A percentile compares a stretch with the other conserved stretches of the same genome.
phyloP scores from a whole-genome alignment of 208 protist species.

The Plasmodiophora brassicae region DNA sequence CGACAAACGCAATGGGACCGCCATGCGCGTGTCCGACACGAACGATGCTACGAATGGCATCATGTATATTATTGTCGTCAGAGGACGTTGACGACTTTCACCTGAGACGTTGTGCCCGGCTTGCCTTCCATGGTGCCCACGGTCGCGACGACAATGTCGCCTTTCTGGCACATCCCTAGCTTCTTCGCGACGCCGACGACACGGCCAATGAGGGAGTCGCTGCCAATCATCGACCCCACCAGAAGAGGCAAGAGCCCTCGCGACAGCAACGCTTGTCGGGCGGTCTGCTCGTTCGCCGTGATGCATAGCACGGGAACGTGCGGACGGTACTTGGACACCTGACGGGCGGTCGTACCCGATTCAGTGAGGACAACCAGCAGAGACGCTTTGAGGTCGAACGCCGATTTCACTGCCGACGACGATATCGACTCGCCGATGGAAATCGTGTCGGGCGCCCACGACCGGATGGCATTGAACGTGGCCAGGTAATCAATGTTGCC shows the following conservation, averaged over 20 bases:
- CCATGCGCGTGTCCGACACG: no score
- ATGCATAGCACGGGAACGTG: conserved; percentile 83
- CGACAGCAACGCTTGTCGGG: conserved; percentile 69
- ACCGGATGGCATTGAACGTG: background rate
- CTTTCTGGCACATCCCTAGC: background rate
- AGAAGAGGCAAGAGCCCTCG: conserved; percentile 12
- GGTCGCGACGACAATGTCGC: conserved; percentile 20
- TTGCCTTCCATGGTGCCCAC: background rate
- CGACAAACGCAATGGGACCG: no score
- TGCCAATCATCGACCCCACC: background rate
- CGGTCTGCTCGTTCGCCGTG: conserved; percentile 72
- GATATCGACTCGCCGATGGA: conserved; percentile 73
- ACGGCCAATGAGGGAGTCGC: background rate
- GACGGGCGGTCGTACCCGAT: conserved; percentile 74
- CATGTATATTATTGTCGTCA: no score
- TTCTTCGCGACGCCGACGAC: background rate
- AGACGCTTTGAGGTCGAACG: conserved; percentile 77
- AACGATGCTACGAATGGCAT: no score
- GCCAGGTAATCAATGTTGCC: conserved; percentile 12
- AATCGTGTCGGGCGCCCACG: background rate
- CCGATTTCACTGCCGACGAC: conserved; percentile 82
- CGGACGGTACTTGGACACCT: conserved; percentile 91
- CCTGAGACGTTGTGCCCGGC: conserved; percentile 5
- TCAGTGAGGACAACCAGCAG: conserved; percentile 71
- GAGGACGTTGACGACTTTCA: background rate